Base-by-base conservation (phyloP, 176 grass and related monocot genomes). In the Tillandsia leiboldiana region DNA sequence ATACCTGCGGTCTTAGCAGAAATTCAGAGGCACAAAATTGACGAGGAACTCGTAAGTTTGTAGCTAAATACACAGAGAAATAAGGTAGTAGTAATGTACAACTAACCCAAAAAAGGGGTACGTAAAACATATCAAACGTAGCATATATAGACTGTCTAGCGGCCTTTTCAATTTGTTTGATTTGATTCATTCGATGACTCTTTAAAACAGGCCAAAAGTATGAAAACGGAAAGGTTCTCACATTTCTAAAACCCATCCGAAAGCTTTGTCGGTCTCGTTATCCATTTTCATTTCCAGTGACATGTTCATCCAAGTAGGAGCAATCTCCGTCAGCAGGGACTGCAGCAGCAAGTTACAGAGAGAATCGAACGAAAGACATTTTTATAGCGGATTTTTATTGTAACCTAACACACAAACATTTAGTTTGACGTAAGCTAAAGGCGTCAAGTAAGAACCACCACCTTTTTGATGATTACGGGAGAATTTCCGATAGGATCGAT, bases 241-340 rank as follows among this genome's bases (percentile, higher is more conserved):
- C 89, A 99, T 99, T 87, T 99, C 94, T 86, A 99, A 84, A 22
- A 99, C 94, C 94, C 94, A 99, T 79, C 94, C 89, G 61, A 99
- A 99, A 66, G 89, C 87, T 79, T 90, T 88, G 74, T 99, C 89
- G 53, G 94, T 88, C 77, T 88, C 87, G 64, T 18, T 54, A 84
- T 93, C 89, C 8, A 88, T 82, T 90, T 99, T 99, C 94, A 99
- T 99, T 77, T 81, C 73, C 59, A 99, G 50, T 3, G 94, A 99
- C 71, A 99, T 11, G 77, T 99, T 93, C 89, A 99, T 90, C 94
- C 94, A 99, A 76, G 89, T 99, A 74, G 94, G 94, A 86, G 94
- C 89, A 81, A 99, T 99, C 74, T 93, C 87, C 80, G 92, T 72
- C 64, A 99, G 84, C 62, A 77, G 79, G 29, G 77, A 71, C 89